Percentiles rank a stretch among this genome's conserved stretches.
phyloP scores from a whole-genome alignment of 176 grass and related monocot species.

The Microstegium vimineum region DNA sequence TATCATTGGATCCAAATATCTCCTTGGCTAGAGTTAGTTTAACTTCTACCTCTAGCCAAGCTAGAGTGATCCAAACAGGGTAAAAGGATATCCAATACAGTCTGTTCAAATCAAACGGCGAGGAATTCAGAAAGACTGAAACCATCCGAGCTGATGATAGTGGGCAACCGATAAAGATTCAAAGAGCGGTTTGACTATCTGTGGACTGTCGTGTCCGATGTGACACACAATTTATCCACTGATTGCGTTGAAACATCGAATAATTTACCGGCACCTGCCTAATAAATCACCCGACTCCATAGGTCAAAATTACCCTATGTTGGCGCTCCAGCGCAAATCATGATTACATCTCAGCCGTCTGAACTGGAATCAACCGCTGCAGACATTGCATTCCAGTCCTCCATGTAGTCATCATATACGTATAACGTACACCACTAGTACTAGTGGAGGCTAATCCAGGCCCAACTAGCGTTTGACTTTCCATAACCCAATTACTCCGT shows the following conservation, averaged over 20 bases:
- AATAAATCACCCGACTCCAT: not conserved
- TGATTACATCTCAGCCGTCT: not conserved
- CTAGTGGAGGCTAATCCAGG: not conserved
- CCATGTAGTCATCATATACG: not conserved
- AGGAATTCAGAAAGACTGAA: not conserved
- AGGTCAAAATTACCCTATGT: not conserved
- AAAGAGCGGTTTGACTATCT: not conserved
- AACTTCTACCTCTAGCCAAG: too few relatives aligned
- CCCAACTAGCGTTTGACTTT: conserved; percentile 13
- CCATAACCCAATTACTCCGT: not conserved
- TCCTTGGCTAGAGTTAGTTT: too few relatives aligned
- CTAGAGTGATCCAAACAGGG: too few relatives aligned
- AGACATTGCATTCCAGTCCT: not conserved
- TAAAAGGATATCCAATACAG: too few relatives aligned
- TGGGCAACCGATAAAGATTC: not conserved
- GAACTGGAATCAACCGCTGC: not conserved
- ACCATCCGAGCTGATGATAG: not conserved
- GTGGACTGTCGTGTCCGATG: not conserved
- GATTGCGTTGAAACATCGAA: conserved; percentile 12
- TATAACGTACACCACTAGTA: too few relatives aligned
- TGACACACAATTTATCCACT: not conserved
- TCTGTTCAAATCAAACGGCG: not conserved
- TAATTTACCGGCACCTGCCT: not conserved
- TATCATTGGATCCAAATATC: too few relatives aligned
- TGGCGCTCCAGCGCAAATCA: too few relatives aligned